A percentile compares a stretch with the other conserved stretches of the same genome.
Evolutionary conservation across 2,329 filamentous ascomycete species (phyloP).

Genomic region (Cytospora chrysosperma): DNA sequence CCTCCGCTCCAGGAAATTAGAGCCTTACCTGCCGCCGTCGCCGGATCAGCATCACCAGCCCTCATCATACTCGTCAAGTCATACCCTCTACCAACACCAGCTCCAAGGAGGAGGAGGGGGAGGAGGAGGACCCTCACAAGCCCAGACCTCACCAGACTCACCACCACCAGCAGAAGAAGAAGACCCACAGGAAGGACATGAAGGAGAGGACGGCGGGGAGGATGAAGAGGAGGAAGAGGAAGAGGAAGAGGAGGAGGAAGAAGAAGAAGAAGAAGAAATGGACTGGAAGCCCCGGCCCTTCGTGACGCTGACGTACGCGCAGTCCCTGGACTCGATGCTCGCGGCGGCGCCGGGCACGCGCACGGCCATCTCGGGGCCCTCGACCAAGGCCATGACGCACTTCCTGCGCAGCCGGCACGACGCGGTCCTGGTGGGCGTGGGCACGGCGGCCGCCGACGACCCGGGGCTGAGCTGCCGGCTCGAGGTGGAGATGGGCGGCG

Average conservation of each 20-base stretch:
- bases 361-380: slow-evolving; percentile 77
- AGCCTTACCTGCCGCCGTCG: slow-evolving; percentile 17
- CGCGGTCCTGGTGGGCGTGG: slow-evolving; percentile 81
- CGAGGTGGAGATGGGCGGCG: slow-evolving; percentile 49
- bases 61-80: background rate
- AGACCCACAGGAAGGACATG: too few species aligned
- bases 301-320: slow-evolving; percentile 86
- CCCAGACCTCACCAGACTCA: slow-evolving; percentile 3
- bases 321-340: slow-evolving; percentile 80
- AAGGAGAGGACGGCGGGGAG: background rate
- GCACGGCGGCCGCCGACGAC: slow-evolving; percentile 81
- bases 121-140: background rate
- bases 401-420: slow-evolving; percentile 79
- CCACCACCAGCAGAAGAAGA: background rate
- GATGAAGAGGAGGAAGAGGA: background rate
- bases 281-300: slow-evolving; percentile 39
- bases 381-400: slow-evolving; percentile 91
- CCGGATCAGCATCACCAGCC: slow-evolving; percentile 7
- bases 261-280: background rate
- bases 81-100: background rate
- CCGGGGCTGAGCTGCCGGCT: slow-evolving; percentile 83
- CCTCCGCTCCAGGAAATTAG: slow-evolving; percentile 13
- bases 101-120: background rate
- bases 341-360: slow-evolving; percentile 75
- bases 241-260: background rate